phyloP scores from a whole-genome alignment of 495 filamentous ascomycete genomes.

The Annulohypoxylon maeteangense region DNA sequence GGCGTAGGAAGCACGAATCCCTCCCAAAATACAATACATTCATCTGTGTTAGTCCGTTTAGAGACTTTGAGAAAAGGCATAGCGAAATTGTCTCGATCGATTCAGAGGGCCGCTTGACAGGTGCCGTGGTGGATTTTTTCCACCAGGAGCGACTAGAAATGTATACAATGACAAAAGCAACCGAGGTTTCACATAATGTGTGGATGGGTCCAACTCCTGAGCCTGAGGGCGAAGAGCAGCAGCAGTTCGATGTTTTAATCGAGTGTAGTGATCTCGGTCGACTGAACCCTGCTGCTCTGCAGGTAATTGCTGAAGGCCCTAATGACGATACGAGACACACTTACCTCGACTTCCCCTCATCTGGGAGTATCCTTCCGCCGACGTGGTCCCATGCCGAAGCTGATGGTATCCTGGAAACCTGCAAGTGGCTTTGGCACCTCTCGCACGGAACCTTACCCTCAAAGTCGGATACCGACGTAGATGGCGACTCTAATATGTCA shows the following conservation, averaged over 20 bases:
- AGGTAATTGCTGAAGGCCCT: constrained; percentile 53
- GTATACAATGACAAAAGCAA: constrained; percentile 89
- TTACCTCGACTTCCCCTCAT: constrained; percentile 88
- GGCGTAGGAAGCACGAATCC: constrained; percentile 70
- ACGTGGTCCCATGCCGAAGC: constrained; percentile 81
- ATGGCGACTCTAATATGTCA: constrained; percentile 54
- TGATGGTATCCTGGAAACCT: constrained; percentile 83
- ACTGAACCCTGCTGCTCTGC: constrained; percentile 65
- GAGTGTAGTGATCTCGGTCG: constrained; percentile 87
- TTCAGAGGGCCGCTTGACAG: constrained; percentile 76
- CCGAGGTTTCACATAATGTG: constrained; percentile 87
- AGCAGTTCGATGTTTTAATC: constrained; percentile 76
- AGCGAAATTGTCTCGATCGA: constrained; percentile 78
- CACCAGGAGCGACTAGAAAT: constrained; percentile 92
- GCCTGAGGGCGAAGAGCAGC: constrained; percentile 56
- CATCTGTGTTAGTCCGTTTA: constrained; percentile 72
- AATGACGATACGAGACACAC: constrained; percentile 55
- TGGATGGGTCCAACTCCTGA: constrained; percentile 93
- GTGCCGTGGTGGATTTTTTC: constrained; percentile 88
- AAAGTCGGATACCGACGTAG: constrained; percentile 51
- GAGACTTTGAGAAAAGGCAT: constrained; percentile 76
- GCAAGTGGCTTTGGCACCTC: constrained; percentile 88
- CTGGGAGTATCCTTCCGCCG: constrained; percentile 85
- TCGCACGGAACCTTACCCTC: constrained; percentile 67
- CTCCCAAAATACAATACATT: constrained; percentile 85